phyloP scores from a whole-genome alignment of 441 rosid species.

The Brassica balearica region DNA sequence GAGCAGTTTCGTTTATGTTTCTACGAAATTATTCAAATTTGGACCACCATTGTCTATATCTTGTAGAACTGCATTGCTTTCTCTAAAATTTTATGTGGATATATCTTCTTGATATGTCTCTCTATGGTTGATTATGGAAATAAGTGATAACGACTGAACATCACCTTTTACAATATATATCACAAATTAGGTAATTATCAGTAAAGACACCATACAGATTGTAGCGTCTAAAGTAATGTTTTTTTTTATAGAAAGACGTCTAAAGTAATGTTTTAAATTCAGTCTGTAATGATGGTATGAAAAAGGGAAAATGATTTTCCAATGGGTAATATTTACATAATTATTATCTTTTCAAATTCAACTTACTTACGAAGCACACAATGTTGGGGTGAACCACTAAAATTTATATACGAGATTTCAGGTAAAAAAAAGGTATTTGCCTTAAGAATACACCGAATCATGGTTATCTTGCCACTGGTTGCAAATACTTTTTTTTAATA shows the following conservation, averaged over 20 bases:
- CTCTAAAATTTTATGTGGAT: constrained; percentile 7
- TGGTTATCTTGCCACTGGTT: neutral
- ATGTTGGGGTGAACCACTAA: neutral
- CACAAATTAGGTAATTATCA: neutral
- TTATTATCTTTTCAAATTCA: constrained; percentile 19
- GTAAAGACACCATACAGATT: constrained; percentile 16
- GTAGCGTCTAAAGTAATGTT: constrained; percentile 18
- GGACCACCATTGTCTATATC: constrained; percentile 42
- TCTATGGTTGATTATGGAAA: constrained; percentile 34
- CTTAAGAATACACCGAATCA: neutral
- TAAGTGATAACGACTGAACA: constrained; percentile 34
- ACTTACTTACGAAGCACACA: constrained; percentile 11
- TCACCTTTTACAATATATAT: constrained; percentile 9
- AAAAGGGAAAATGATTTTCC: neutral
- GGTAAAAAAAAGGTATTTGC: neutral
- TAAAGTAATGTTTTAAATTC: constrained; percentile 19
- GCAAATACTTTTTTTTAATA: neutral
- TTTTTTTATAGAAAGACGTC: neutral
- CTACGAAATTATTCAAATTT: constrained; percentile 34
- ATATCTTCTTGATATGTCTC: constrained; percentile 15
- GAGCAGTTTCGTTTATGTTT: constrained; percentile 28
- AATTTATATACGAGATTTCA: neutral
- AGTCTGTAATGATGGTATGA: constrained; percentile 22
- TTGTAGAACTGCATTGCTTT: constrained; percentile 23
- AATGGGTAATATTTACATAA: constrained; percentile 13